Evolutionary conservation across 1,284 basidiomycete genomes (phyloP), one percentile per base, ranked within the genome.

Genomic region (Papiliotrema flavescens): DNA sequence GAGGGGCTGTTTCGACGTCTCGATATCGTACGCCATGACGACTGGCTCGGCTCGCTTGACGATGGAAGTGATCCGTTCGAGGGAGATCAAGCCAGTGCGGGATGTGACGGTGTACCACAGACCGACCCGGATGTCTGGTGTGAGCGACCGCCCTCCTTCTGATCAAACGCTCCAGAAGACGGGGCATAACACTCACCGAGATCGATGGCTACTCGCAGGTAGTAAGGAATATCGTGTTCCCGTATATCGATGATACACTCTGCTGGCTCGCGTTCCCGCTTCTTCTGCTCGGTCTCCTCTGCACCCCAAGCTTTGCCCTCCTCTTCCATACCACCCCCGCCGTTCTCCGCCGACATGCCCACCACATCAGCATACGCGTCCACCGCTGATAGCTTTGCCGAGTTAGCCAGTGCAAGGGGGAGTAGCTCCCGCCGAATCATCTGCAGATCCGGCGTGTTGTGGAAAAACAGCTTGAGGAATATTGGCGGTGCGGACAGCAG

Each of bases 341-440:
- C 75, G 23, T 45, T 56, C 34, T 54, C 52, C 4, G 79, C 60
- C 1, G 88, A 84, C 1, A 88, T 89, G 62, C 84, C 87, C 55
- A 99, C 85, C n/a, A 98, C 92, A 66, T 98, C 95, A 2, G 96
- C 95, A 70, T 98, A 99, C 0, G 94, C 93, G 74, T 98, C 96
- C 13, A 98, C 87, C 0, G 96, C 95, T 62, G 90, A 88, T 24
- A 94, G 85, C 77, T 95, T 96, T n/a, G 90, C 87, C 47, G 89
- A 84, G 64, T 98, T 98, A 42, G 88, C 84, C 24, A 87, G 82
- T 0, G 93, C 95, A 24, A 98, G 82, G 1, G 95, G 93, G 53
- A 93, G 80, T 36, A 99, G 79, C 48, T 98, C 95, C 47, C 89
- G 84, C 48, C 93, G 84, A 20, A 98, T 90, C 0, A 84, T 73